These are phyloP conservation scores for Osmanthus fragrans DNA, from an alignment of 257 asterid genomes.

Conservation along the genomic window DNA sequence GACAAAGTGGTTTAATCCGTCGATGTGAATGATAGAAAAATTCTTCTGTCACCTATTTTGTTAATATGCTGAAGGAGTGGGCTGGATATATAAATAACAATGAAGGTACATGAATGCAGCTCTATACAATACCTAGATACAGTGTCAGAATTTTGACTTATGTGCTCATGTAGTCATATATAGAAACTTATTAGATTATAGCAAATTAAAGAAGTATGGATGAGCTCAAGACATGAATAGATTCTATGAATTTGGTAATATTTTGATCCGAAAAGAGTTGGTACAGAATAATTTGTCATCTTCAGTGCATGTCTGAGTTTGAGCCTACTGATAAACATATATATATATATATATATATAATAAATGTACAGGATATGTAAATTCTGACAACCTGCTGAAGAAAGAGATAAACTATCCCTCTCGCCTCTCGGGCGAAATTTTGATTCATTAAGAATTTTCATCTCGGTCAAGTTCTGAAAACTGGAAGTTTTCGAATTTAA, in stretches of 20 bases:
- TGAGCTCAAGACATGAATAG: neutral
- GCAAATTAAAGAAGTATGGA: neutral
- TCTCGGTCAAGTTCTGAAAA: no score
- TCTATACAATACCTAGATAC: conserved; percentile 11
- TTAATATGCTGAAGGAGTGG: no score
- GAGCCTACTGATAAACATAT: neutral
- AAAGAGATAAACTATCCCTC: neutral
- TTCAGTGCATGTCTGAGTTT: neutral
- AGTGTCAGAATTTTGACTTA: conserved; percentile 20
- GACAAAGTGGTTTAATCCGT: no score
- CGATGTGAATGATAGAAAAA: neutral
- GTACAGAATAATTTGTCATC: neutral
- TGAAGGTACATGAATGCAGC: conserved; percentile 20
- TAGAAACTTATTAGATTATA: neutral
- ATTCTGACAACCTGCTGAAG: neutral
- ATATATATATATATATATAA: no score
- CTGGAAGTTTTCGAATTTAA: no score
- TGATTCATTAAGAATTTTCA: no score
- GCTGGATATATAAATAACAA: no score
- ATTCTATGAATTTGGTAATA: conserved; percentile 20
- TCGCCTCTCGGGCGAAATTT: neutral
- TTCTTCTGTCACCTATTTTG: neutral
- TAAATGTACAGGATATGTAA: neutral
- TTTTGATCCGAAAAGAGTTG: neutral
- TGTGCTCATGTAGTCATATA: neutral